These are phyloP conservation scores for Trichosporon coremiiforme DNA, from an alignment of 1,284 basidiomycete genomes.

Conservation along the genomic window DNA sequence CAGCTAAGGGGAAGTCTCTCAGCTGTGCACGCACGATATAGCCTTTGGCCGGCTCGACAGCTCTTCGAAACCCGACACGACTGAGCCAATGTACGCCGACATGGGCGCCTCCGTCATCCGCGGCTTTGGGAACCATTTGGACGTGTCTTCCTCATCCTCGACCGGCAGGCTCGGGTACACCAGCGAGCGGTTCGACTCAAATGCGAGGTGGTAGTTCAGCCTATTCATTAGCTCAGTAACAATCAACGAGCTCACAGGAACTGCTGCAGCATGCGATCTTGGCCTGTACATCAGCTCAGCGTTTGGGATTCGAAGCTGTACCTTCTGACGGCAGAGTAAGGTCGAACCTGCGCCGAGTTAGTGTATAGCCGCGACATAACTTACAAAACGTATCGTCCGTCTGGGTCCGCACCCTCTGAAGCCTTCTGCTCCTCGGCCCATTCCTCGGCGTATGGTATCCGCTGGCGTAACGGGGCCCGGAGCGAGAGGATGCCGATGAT, in stretches of 20 bases:
- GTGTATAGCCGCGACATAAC: background rate
- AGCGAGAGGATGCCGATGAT: background rate
- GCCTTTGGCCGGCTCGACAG: slow-evolving; percentile 45
- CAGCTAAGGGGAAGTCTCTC: background rate
- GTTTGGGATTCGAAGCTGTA: background rate
- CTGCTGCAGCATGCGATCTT: slow-evolving; percentile 13
- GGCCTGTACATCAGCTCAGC: background rate
- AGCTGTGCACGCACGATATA: slow-evolving; percentile 44
- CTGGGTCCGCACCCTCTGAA: background rate
- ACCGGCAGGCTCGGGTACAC: slow-evolving; percentile 52
- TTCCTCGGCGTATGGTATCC: background rate
- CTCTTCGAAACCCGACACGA: slow-evolving; percentile 49
- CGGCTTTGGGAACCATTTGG: background rate
- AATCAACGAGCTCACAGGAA: background rate
- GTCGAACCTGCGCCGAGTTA: background rate
- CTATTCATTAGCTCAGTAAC: slow-evolving; percentile 28
- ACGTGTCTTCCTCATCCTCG: slow-evolving; percentile 40
- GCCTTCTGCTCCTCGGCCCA: background rate
- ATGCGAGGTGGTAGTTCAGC: slow-evolving; percentile 52
- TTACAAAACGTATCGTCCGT: background rate
- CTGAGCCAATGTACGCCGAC: slow-evolving; percentile 46
- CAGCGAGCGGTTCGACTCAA: slow-evolving; percentile 46
- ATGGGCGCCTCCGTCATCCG: slow-evolving; percentile 38
- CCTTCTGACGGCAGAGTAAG: background rate
- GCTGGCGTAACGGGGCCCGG: background rate